Percentiles rank a stretch among this genome's conserved stretches.
These are phyloP conservation scores for Plasmodium berghei DNA, from an alignment of 169 alveolate genomes.

Conservation along the genomic window DNA sequence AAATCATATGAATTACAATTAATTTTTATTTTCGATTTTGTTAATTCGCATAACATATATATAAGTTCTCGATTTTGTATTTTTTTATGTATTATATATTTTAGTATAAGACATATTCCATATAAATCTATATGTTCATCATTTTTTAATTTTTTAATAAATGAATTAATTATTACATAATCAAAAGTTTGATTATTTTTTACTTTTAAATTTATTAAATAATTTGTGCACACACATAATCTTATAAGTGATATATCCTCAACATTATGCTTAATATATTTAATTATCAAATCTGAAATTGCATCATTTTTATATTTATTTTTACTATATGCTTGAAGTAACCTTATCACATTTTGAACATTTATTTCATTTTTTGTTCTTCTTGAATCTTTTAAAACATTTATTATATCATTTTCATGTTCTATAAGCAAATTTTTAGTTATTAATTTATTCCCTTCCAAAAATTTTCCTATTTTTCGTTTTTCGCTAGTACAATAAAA, in stretches of 20 bases:
- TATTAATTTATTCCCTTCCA: conserved; percentile 2
- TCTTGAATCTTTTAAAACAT: conserved; percentile 9
- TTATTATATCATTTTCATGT: conserved; percentile 41
- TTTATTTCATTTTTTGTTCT: conserved; percentile 5
- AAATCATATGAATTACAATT: conserved; percentile 22
- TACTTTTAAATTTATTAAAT: conserved; percentile 49
- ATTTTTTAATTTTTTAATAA: conserved; percentile 49
- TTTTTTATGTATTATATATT: conserved; percentile 21
- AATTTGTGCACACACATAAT: conserved; percentile 40
- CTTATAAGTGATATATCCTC: conserved; percentile 26
- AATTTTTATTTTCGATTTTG: background rate
- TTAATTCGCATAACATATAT: background rate
- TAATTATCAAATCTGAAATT: conserved; percentile 4
- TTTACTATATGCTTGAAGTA: conserved; percentile 37
- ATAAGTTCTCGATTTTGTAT: conserved; percentile 6
- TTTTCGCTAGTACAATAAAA: conserved; percentile 4
- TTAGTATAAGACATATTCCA: conserved; percentile 37
- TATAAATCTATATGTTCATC: conserved; percentile 41
- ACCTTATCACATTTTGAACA: background rate
- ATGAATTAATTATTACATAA: conserved; percentile 10
- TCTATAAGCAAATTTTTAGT: conserved; percentile 6
- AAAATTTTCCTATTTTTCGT: background rate
- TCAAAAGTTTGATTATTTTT: conserved; percentile 27
- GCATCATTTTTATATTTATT: conserved; percentile 11
- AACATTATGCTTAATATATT: conserved; percentile 38